These are phyloP conservation scores for Phyllostachys edulis DNA, from an alignment of 176 grass and related monocot species.

Conservation along the genomic window DNA sequence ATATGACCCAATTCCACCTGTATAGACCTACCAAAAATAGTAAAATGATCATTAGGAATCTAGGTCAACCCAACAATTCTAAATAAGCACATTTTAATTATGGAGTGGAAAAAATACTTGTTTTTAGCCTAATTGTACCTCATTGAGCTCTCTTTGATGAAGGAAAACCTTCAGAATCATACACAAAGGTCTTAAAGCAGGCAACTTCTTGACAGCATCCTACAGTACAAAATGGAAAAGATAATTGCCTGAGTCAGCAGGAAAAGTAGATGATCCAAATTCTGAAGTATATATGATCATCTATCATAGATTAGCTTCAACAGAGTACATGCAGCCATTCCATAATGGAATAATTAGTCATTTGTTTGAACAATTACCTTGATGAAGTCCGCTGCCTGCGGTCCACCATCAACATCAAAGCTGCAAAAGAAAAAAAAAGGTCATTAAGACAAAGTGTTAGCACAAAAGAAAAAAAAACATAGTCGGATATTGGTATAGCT, in stretches of 20 bases:
- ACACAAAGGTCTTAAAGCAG: conserved; percentile 83
- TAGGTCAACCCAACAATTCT: not conserved
- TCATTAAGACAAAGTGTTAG: conserved; percentile 9
- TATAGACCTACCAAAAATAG: conserved; percentile 70
- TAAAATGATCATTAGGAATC: conserved; percentile 4
- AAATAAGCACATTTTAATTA: not conserved
- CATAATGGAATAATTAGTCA: not conserved
- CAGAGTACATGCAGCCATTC: not conserved
- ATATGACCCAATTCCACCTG: conserved; percentile 96
- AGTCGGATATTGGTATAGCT: not conserved
- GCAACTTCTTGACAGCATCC: conserved; percentile 83
- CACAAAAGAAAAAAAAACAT: not conserved
- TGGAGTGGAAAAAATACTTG: not conserved
- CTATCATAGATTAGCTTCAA: conserved; percentile 27
- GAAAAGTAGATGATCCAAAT: not conserved
- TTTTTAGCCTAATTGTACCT: conserved; percentile 51
- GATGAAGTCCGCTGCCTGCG: conserved; percentile 86
- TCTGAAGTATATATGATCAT: not conserved
- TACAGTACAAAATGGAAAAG: conserved; percentile 31
- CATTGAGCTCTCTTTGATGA: conserved; percentile 98
- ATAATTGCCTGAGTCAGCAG: not conserved
- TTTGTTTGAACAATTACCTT: conserved; percentile 57
- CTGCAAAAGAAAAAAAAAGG: conserved; percentile 48
- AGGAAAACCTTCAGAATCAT: conserved; percentile 99
- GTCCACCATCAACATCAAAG: conserved; percentile 94